phyloP scores from a whole-genome alignment of 108 stramenopile species.

The Poteriospumella lacustris region DNA sequence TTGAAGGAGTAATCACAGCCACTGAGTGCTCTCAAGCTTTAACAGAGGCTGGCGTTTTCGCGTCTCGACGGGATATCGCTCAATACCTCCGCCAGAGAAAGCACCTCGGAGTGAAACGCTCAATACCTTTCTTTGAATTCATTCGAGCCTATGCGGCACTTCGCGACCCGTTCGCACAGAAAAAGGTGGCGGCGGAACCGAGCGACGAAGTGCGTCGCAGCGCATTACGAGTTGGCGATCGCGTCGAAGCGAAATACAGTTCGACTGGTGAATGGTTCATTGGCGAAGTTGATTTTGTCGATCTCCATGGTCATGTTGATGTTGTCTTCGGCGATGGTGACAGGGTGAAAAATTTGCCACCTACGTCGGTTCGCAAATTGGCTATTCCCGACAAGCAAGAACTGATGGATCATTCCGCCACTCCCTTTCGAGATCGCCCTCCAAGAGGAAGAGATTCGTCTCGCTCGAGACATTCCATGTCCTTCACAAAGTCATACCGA shows the following conservation, averaged over 20 bases:
- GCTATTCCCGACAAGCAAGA: too few relatives aligned
- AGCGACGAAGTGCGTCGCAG: too few relatives aligned
- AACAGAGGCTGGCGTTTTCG: conserved; percentile 40
- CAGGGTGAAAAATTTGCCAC: too few relatives aligned
- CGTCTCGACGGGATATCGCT: conserved; percentile 39
- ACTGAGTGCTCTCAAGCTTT: conserved; percentile 50
- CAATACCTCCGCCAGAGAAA: conserved; percentile 47
- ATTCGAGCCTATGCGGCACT: conserved; percentile 47
- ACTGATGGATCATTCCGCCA: too few relatives aligned
- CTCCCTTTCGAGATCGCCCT: too few relatives aligned
- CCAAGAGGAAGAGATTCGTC: too few relatives aligned
- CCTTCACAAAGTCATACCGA: too few relatives aligned
- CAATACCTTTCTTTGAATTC: conserved; percentile 51
- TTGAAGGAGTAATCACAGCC: conserved; percentile 41
- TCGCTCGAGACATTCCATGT: too few relatives aligned
- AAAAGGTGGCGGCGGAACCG: too few relatives aligned
- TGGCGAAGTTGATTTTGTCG: background rate
- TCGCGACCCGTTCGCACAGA: background rate
- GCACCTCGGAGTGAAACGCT: conserved; percentile 40
- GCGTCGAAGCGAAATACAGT: background rate
- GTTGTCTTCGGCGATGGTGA: too few relatives aligned
- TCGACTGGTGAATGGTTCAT: background rate
- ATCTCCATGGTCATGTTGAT: background rate
- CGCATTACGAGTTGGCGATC: too few relatives aligned
- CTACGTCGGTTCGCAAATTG: too few relatives aligned